Evolutionary conservation across 768 basidiomycete species (phyloP).

Genomic region (Podaxis rugospora): DNA sequence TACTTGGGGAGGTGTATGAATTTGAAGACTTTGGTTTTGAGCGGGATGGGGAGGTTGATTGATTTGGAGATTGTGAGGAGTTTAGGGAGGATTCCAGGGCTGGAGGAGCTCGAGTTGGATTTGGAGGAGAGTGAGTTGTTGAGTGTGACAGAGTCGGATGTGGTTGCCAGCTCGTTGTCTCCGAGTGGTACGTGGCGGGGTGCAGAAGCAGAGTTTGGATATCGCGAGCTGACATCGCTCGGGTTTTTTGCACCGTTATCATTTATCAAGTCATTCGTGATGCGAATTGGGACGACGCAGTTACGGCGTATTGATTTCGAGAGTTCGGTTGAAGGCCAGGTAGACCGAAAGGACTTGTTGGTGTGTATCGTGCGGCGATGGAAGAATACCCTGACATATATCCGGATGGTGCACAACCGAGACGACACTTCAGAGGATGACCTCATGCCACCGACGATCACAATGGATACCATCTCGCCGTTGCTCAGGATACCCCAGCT

Average conservation of each 20-base stretch:
- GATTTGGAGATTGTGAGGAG: constrained; percentile 19
- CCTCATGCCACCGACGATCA: constrained; percentile 6
- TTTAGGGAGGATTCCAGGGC: constrained; percentile 20
- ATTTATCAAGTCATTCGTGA: constrained; percentile 20
- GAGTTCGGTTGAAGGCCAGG: neutral
- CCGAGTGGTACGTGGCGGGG: neutral
- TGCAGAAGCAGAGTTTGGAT: constrained; percentile 21
- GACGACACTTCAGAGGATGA: constrained; percentile 14
- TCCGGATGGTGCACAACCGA: constrained; percentile 20
- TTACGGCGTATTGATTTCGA: constrained; percentile 19
- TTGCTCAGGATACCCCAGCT: constrained; percentile 20
- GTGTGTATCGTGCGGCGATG: constrained; percentile 19
- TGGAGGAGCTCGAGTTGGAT: constrained; percentile 24
- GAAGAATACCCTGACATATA: constrained; percentile 18
- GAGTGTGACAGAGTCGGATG: constrained; percentile 7
- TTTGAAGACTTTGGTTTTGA: constrained; percentile 20
- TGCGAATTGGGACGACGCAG: constrained; percentile 17
- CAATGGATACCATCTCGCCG: constrained; percentile 16
- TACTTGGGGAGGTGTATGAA: constrained; percentile 19
- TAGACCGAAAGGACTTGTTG: constrained; percentile 20
- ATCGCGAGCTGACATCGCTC: constrained; percentile 21
- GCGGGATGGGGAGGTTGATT: constrained; percentile 23
- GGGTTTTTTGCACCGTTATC: constrained; percentile 22
- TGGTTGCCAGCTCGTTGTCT: neutral
- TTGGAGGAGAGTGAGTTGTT: constrained; percentile 16